Percentiles rank a stretch among this genome's conserved stretches.
phyloP scores from a whole-genome alignment of 768 basidiomycete species.

The Rhodotorula graminis region DNA sequence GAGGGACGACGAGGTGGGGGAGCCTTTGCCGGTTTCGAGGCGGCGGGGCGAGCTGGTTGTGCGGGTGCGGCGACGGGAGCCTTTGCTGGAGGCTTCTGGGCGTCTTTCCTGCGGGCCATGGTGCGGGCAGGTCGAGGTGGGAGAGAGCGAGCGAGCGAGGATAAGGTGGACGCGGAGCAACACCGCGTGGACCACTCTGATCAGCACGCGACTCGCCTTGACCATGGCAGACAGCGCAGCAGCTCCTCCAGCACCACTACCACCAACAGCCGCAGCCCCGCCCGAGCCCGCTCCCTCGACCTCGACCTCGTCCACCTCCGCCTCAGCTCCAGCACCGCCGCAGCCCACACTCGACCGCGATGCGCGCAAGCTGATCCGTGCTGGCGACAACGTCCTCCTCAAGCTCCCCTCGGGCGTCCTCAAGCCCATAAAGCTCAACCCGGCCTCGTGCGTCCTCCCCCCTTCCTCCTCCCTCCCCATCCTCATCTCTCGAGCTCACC shows the following conservation, averaged over 20 bases:
- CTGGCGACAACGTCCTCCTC: constrained; percentile 73
- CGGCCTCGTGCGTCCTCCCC: constrained; percentile 60
- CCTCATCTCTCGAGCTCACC: neutral
- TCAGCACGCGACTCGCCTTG: neutral
- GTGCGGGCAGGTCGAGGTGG: neutral
- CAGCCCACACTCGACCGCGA: neutral
- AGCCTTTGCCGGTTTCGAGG: neutral
- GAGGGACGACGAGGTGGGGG: neutral
- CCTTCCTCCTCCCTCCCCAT: constrained; percentile 1
- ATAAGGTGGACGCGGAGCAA: too few relatives aligned
- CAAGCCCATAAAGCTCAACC: constrained; percentile 66
- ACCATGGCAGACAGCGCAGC: constrained; percentile 2
- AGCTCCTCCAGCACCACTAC: neutral
- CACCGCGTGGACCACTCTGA: neutral
- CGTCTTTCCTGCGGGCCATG: neutral
- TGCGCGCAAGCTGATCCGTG: constrained; percentile 51
- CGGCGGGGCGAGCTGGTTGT: too few relatives aligned
- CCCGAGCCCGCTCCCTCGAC: neutral
- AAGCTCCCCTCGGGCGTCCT: constrained; percentile 73
- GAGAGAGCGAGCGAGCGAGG: neutral
- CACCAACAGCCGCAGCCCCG: neutral
- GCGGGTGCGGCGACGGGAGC: neutral
- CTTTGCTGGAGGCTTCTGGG: neutral
- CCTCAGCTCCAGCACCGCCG: neutral
- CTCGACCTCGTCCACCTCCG: neutral